phyloP scores from a whole-genome alignment of 2,329 filamentous ascomycete species.

The Calonectria leucothoes region DNA sequence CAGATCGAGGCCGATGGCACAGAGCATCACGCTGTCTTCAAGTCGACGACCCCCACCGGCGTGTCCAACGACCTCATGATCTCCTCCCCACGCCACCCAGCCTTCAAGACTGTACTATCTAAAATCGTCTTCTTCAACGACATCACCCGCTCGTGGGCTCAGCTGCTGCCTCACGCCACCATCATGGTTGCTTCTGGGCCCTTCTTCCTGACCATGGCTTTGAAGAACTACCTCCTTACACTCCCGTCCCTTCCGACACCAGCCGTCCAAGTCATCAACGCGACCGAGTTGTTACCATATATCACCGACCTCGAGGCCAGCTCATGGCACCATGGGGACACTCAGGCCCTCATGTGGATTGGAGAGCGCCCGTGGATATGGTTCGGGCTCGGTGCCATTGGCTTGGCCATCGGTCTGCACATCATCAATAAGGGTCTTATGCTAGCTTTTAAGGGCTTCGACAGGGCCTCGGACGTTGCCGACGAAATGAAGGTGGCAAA shows the following conservation, averaged over 20 bases:
- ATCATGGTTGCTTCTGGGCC: conserved; percentile 85
- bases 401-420: conserved; percentile 20
- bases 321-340: conserved; percentile 59
- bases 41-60: conserved; percentile 75
- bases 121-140: conserved; percentile 72
- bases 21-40: conserved; percentile 38
- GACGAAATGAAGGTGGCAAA: conserved; percentile 35
- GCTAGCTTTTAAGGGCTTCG: conserved; percentile 23
- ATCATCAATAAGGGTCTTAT: conserved; percentile 25
- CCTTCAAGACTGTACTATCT: conserved; percentile 77
- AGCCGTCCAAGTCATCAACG: conserved; percentile 40
- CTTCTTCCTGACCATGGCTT: conserved; percentile 78
- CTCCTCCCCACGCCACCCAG: conserved; percentile 76
- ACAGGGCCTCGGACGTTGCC: conserved; percentile 15
- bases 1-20: conserved; percentile 39
- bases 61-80: conserved; percentile 87
- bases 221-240: conserved; percentile 76
- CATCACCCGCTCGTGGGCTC: conserved; percentile 68
- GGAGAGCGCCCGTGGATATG: conserved; percentile 47
- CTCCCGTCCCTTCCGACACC: conserved; percentile 47
- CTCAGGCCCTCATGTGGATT: conserved; percentile 60
- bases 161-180: conserved; percentile 75
- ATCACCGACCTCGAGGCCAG: conserved; percentile 51
- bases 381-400: conserved; percentile 41
- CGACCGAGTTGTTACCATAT: conserved; percentile 35